These are phyloP conservation scores for Haematococcus lacustris DNA, from an alignment of 139 green algal genomes.

Conservation along the genomic window DNA sequence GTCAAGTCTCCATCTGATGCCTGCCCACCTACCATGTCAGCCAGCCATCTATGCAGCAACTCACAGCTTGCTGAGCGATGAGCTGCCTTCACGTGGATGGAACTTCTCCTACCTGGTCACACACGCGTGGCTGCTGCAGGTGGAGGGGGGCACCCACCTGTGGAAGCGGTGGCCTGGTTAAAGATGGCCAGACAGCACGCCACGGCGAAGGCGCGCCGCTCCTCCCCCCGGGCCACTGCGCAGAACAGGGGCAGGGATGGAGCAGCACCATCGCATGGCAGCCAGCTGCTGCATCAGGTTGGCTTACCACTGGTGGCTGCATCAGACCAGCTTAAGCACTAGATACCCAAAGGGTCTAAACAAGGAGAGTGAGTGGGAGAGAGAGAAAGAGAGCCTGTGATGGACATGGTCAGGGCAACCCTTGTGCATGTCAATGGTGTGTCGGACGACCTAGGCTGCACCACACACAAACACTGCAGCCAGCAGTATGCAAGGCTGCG, in stretches of 20 bases:
- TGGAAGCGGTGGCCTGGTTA: constrained; percentile 60
- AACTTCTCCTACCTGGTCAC: too few species aligned
- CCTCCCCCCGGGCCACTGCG: constrained; percentile 42
- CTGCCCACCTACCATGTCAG: background rate
- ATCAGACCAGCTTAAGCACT: too few species aligned
- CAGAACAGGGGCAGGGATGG: too few species aligned
- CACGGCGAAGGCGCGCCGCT: constrained; percentile 52
- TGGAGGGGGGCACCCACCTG: constrained; percentile 4
- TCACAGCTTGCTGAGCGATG: background rate
- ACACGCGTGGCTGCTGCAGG: background rate
- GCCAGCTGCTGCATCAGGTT: background rate
- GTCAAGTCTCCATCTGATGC: background rate
- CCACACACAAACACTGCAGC: too few species aligned
- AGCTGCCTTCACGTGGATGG: background rate
- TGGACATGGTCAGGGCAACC: too few species aligned
- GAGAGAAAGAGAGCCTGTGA: too few species aligned
- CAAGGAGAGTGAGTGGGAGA: too few species aligned
- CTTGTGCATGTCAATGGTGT: too few species aligned
- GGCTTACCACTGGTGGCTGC: background rate
- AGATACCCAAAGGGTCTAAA: too few species aligned
- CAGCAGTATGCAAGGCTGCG: too few species aligned
- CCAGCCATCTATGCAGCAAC: background rate
- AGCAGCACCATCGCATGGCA: background rate
- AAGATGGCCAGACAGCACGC: constrained; percentile 66
- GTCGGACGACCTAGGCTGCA: too few species aligned